These are phyloP conservation scores for Suillus decipiens DNA, from an alignment of 768 basidiomycete genomes.

Conservation along the genomic window DNA sequence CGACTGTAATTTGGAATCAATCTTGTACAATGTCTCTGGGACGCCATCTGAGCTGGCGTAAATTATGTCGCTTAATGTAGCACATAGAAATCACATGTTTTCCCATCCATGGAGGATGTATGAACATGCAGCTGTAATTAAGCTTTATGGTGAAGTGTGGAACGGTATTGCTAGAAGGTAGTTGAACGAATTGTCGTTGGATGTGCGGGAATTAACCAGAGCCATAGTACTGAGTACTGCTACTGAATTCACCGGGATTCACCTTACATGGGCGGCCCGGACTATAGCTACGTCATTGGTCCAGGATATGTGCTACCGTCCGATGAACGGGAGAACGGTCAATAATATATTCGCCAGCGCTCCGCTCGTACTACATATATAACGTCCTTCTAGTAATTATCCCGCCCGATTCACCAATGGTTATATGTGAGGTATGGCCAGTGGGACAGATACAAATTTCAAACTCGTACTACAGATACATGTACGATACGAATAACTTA, in stretches of 20 bases:
- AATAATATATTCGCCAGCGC: neutral
- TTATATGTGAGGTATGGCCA: neutral
- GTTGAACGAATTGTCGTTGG: neutral
- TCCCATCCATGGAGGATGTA: neutral
- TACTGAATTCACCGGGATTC: neutral
- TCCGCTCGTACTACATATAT: neutral
- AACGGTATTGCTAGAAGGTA: neutral
- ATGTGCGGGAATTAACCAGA: neutral
- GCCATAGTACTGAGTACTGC: neutral
- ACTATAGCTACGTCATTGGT: neutral
- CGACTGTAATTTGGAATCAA: constrained; percentile 7
- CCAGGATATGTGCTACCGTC: neutral
- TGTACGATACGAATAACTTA: neutral
- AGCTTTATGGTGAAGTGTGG: neutral
- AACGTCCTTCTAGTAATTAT: neutral
- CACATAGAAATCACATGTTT: neutral
- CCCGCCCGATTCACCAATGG: neutral
- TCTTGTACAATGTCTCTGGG: neutral
- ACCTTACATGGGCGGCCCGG: neutral
- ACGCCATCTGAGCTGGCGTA: neutral
- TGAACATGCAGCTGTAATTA: neutral
- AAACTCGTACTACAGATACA: neutral
- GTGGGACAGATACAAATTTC: neutral
- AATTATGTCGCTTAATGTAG: neutral
- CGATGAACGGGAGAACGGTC: neutral